Evolutionary conservation across 1,284 basidiomycete genomes (phyloP).

Genomic region (Earliella scabrosa): DNA sequence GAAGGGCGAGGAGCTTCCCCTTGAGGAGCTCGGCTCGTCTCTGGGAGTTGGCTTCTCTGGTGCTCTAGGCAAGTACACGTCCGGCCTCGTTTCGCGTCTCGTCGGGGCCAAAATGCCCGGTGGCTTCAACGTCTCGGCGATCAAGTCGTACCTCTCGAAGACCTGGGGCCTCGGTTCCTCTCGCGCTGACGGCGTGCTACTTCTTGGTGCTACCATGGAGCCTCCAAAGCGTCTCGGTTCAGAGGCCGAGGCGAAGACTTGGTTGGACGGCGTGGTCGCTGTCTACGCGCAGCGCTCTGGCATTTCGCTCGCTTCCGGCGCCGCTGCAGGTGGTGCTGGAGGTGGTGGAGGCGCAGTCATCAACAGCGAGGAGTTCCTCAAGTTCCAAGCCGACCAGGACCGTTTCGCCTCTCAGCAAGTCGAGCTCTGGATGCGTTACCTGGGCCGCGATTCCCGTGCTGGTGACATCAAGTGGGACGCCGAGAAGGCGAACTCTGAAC

Average conservation of each 20-base stretch:
- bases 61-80: constrained; percentile 94
- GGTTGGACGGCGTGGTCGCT: constrained; percentile 88
- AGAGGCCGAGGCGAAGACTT: constrained; percentile 91
- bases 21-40: constrained; percentile 93
- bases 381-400: constrained; percentile 94
- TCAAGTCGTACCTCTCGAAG: constrained; percentile 89
- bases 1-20: constrained; percentile 95
- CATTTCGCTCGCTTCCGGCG: constrained; percentile 78
- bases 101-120: constrained; percentile 98
- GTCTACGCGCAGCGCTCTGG: constrained; percentile 88
- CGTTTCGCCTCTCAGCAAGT: constrained; percentile 93
- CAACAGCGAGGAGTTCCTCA: constrained; percentile 98
- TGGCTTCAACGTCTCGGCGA: constrained; percentile 96
- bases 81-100: constrained; percentile 88
- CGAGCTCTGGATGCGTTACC: constrained; percentile 95
- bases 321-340: constrained; percentile 63
- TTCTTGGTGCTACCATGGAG: constrained; percentile 91
- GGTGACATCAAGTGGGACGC: constrained; percentile 89
- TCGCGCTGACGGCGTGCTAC: constrained; percentile 90
- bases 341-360: constrained; percentile 82
- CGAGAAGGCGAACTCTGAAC: constrained; percentile 76
- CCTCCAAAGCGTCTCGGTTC: constrained; percentile 93
- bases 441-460: constrained; percentile 90
- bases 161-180: constrained; percentile 92
- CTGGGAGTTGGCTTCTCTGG: constrained; percentile 85